phyloP scores from a whole-genome alignment of 2,329 filamentous ascomycete genomes.

The Botryotinia globosa region DNA sequence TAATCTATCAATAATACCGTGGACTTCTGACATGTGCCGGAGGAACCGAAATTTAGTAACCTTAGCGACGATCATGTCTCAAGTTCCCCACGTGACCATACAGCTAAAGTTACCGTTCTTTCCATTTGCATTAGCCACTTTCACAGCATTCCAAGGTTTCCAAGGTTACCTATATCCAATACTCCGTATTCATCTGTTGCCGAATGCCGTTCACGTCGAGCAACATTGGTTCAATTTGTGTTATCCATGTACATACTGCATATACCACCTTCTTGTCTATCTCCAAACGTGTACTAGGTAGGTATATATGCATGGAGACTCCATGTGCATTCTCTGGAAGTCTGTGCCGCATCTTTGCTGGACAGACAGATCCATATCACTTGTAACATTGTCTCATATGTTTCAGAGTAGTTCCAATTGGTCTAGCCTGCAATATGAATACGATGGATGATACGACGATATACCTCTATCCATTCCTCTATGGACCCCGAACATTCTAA shows the following conservation, averaged over 20 bases:
- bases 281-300: too few relatives aligned
- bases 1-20: background rate
- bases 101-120: background rate
- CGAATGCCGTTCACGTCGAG: background rate
- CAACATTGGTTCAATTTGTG: too few relatives aligned
- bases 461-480: background rate
- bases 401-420: background rate
- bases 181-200: background rate
- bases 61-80: background rate
- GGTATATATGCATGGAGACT: background rate
- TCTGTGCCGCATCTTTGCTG: background rate
- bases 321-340: background rate
- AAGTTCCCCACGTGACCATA: background rate
- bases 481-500: background rate
- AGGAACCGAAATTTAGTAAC: background rate
- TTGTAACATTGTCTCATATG: background rate
- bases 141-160: too few relatives aligned
- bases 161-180: too few relatives aligned
- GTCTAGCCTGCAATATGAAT: background rate
- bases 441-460: background rate
- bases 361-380: background rate
- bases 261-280: too few relatives aligned
- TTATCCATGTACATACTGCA: too few relatives aligned
- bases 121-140: background rate
- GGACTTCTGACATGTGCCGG: background rate